These are phyloP conservation scores for Orychophragmus violaceus DNA, from an alignment of 345 rosid species.

Conservation along the genomic window DNA sequence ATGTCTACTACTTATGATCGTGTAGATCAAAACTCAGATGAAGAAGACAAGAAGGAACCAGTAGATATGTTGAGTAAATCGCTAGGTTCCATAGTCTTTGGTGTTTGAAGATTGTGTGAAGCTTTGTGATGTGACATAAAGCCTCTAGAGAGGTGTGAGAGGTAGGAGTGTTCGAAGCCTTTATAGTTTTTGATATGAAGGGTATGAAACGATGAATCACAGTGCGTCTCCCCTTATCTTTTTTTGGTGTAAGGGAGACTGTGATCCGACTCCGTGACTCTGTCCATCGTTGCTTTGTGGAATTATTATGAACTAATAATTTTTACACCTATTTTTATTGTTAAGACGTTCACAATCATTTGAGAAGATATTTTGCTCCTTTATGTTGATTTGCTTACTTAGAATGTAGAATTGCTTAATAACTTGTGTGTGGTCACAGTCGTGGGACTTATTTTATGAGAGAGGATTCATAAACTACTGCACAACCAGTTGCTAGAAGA, in stretches of 20 bases:
- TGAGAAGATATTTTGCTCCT: not conserved
- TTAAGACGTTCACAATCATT: not conserved
- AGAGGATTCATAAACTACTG: no score
- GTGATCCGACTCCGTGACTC: slow-evolving; percentile 11
- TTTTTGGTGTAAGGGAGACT: slow-evolving; percentile 26
- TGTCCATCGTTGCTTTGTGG: not conserved
- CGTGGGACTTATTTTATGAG: no score
- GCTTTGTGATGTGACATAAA: not conserved
- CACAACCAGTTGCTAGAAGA: no score
- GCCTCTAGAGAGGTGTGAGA: slow-evolving; percentile 14
- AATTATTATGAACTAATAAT: not conserved
- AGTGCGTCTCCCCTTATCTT: slow-evolving; percentile 8
- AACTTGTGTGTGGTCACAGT: no score
- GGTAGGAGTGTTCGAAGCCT: slow-evolving; percentile 15
- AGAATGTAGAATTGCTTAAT: no score
- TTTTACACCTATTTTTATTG: not conserved
- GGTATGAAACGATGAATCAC: slow-evolving; percentile 11
- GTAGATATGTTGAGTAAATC: slow-evolving; percentile 11
- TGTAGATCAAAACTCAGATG: not conserved
- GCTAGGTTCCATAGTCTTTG: slow-evolving; percentile 11
- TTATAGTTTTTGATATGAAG: slow-evolving; percentile 22
- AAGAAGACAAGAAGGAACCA: not conserved
- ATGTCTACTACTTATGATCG: slow-evolving; percentile 50
- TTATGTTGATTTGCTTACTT: not conserved
- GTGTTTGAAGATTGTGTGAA: slow-evolving; percentile 9